These are phyloP conservation scores for Trichoderma asperelloides DNA, from an alignment of 495 filamentous ascomycete species.

Conservation along the genomic window DNA sequence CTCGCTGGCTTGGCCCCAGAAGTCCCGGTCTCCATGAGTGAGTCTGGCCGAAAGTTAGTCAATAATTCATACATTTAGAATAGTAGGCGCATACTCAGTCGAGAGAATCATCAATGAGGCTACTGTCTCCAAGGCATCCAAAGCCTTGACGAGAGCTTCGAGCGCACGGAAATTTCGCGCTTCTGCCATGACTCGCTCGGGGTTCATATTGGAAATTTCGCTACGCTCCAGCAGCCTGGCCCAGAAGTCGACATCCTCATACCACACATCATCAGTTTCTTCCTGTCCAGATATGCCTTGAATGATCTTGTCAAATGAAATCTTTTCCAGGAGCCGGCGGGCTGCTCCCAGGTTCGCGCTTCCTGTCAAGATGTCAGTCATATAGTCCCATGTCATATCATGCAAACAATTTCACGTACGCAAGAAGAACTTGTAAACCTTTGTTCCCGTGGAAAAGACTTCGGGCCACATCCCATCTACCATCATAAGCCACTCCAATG, in stretches of 20 bases:
- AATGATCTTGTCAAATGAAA: constrained; percentile 10
- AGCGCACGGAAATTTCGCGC: constrained; percentile 64
- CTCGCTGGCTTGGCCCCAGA: constrained; percentile 31
- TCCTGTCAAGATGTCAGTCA: constrained; percentile 22
- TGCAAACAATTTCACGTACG: constrained; percentile 40
- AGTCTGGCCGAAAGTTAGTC: not conserved
- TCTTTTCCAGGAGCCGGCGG: constrained; percentile 6
- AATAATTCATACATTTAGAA: too few species aligned
- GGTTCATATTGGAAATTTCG: constrained; percentile 18
- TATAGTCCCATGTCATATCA: constrained; percentile 17
- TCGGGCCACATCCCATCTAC: constrained; percentile 61
- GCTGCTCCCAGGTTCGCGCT: constrained; percentile 55
- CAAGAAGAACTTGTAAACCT: constrained; percentile 64
- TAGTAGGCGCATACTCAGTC: not conserved
- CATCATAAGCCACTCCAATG: constrained; percentile 75
- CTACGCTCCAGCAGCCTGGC: constrained; percentile 27
- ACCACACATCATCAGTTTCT: constrained; percentile 29
- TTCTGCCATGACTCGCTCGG: constrained; percentile 26
- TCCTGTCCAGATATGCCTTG: constrained; percentile 18
- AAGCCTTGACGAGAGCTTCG: constrained; percentile 55
- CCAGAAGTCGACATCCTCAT: constrained; percentile 30
- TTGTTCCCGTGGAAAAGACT: constrained; percentile 56
- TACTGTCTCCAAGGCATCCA: constrained; percentile 55
- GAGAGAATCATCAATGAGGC: constrained; percentile 11
- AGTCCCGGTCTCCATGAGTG: constrained; percentile 26